Percentiles rank a stretch among this genome's conserved stretches.
These are phyloP conservation scores for Carpinus viminea DNA, from an alignment of 306 rosid species.

Conservation along the genomic window DNA sequence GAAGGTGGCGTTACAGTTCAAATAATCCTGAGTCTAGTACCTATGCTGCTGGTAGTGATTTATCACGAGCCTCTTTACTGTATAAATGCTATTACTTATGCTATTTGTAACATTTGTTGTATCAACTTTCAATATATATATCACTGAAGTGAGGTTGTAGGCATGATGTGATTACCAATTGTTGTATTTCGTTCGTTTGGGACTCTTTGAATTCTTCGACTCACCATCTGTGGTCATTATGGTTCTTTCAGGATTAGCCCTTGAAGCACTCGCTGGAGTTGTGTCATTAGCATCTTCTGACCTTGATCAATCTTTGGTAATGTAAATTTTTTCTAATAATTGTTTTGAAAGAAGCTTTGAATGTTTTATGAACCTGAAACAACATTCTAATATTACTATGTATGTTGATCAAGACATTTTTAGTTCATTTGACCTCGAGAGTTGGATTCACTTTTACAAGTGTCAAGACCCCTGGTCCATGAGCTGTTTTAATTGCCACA, in stretches of 20 bases:
- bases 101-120: not conserved
- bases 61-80: conserved; percentile 9
- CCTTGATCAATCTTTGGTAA: conserved; percentile 75
- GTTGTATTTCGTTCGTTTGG: not conserved
- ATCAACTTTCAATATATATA: not conserved
- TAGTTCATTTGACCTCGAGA: not conserved
- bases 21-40: conserved; percentile 92
- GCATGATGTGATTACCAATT: conserved; percentile 1
- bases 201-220: conserved; percentile 6
- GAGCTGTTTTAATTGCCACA: not conserved
- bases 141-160: conserved; percentile 9
- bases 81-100: conserved; percentile 8
- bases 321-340: conserved; percentile 13
- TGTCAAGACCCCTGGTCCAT: not conserved
- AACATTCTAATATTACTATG: not conserved
- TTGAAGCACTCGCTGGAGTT: conserved; percentile 94
- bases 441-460: not conserved
- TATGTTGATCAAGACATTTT: not conserved
- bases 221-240: conserved; percentile 22
- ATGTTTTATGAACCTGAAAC: not conserved
- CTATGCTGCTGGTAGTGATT: conserved; percentile 87
- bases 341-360: conserved; percentile 16
- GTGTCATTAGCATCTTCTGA: conserved; percentile 83
- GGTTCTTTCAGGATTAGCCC: conserved; percentile 69
- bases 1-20: conserved; percentile 96